Base-by-base conservation (phyloP, 225 moss, liverwort and hornwort species). In the Polytrichum formosum region DNA sequence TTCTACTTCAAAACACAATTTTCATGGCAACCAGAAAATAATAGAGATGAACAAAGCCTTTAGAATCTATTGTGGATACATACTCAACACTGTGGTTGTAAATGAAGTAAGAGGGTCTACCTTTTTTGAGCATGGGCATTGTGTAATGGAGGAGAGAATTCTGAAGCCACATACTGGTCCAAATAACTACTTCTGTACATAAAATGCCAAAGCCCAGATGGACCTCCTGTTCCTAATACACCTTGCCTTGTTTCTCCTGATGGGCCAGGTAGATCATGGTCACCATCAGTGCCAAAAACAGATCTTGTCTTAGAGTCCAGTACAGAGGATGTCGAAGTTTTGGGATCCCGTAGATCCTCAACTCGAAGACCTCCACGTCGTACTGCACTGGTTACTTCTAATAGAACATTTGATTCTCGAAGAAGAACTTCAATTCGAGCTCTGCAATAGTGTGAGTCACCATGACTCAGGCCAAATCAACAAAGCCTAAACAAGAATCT, bases 141-240 rank as follows among this genome's bases (percentile, higher is more conserved):
- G 73, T 83, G 88, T 70, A 98, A 80, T 7, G 91, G 91, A 64
- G 98, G 90, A 78, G 98, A 94, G 77, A 84, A 94, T 56, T 94
- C 94, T 55, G 98, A 91, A 67, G 92, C 85, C 69, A 98, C 90
- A 79, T 90, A 98, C 79, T 98, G 98, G 73, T 98, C 90, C 82
- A 98, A 84, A 72, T 91, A 98, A 70, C 81, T 92, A 81, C 90
- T 98, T 67, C 92, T 90, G 73, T 98, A 98, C 29, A 94, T 85
- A 54, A 98, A 98, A 81, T 98, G 92, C 92, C 91, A 90, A 55
- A 98, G 92, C 26, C 98, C 98, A 59, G 85, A 90, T 78, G 88
- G 83, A 22, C 92, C 97, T 63, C 94, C 94, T 66, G 82, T 78
- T 86, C 87, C 91, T 53, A 74, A 60, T 61, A 83, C 73, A 70